A percentile compares a stretch with the other conserved stretches of the same genome.
Evolutionary conservation across 164 flowering plant genomes (phyloP).

Genomic region (Platanus orientalis): DNA sequence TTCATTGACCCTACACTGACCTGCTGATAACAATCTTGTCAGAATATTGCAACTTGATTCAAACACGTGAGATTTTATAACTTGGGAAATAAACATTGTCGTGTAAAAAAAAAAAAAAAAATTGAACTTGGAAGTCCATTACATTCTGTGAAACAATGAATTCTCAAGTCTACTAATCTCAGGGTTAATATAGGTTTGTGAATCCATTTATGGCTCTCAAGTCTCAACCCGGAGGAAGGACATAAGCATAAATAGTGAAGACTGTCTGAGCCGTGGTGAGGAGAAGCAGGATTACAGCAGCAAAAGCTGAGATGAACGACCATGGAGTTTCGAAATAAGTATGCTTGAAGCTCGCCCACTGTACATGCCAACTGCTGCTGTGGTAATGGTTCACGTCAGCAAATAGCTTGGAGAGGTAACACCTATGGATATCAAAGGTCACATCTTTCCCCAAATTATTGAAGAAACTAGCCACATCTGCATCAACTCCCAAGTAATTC

Average conservation of each 20-base stretch:
- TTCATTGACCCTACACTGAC: too few relatives aligned
- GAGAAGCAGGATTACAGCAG: slow-evolving; percentile 23
- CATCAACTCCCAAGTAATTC: slow-evolving; percentile 23
- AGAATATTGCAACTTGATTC: too few relatives aligned
- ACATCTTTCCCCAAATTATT: slow-evolving; percentile 20
- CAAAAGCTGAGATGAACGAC: slow-evolving; percentile 26
- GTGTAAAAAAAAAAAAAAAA: too few relatives aligned
- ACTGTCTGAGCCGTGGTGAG: slow-evolving; percentile 17
- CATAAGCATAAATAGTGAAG: slow-evolving; percentile 2
- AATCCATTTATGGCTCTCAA: too few relatives aligned
- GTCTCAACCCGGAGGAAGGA: too few relatives aligned
- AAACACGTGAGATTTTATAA: too few relatives aligned
- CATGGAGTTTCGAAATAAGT: slow-evolving; percentile 27
- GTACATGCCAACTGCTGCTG: slow-evolving; percentile 17
- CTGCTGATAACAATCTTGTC: too few relatives aligned
- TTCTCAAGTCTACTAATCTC: too few relatives aligned
- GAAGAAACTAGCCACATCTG: slow-evolving; percentile 24
- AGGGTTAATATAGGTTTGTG: too few relatives aligned
- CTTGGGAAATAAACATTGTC: too few relatives aligned
- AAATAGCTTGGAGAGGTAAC: slow-evolving; percentile 16
- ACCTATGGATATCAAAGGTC: slow-evolving; percentile 10
- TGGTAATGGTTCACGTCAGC: slow-evolving; percentile 20
- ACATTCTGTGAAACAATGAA: too few relatives aligned
- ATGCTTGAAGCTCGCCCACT: slow-evolving; percentile 24
- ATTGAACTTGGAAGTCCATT: too few relatives aligned